Conservation (phyloP, 768 basidiomycete species). For the Termitomyces sp. region DNA sequence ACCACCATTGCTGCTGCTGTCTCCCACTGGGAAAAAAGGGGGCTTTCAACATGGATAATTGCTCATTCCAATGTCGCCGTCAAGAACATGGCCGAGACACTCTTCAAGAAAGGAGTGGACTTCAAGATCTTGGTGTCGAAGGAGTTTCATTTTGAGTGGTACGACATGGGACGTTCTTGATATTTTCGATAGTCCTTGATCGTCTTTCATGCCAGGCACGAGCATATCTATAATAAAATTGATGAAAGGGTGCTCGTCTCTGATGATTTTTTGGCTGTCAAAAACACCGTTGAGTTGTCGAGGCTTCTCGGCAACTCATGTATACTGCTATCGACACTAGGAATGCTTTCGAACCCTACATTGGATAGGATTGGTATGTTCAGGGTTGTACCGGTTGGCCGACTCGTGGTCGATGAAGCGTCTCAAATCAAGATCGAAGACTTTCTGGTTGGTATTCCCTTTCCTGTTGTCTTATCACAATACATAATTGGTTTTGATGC, state of each 20-base stretch:
- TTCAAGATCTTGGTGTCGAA: conserved; percentile 41
- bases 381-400: conserved; percentile 31
- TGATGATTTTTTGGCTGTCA: conserved; percentile 28
- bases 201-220: conserved; percentile 33
- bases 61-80: conserved; percentile 48
- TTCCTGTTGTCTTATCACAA: not conserved
- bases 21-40: conserved; percentile 23
- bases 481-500: not conserved
- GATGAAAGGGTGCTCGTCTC: conserved; percentile 30
- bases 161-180: not conserved
- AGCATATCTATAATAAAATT: conserved; percentile 36
- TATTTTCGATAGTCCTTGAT: not conserved
- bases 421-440: conserved; percentile 45
- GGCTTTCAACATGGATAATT: conserved; percentile 30
- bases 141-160: conserved; percentile 45
- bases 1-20: conserved; percentile 41
- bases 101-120: conserved; percentile 26
- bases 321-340: conserved; percentile 42
- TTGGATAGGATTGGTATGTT: conserved; percentile 29
- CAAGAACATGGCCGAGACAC: conserved; percentile 42
- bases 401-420: conserved; percentile 53
- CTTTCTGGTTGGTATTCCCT: conserved; percentile 31
- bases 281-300: conserved; percentile 16
- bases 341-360: conserved; percentile 42
- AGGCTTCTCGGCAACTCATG: conserved; percentile 21